Evolutionary conservation across 2,329 filamentous ascomycete genomes (phyloP).

Genomic region (Macrophomina tecta): DNA sequence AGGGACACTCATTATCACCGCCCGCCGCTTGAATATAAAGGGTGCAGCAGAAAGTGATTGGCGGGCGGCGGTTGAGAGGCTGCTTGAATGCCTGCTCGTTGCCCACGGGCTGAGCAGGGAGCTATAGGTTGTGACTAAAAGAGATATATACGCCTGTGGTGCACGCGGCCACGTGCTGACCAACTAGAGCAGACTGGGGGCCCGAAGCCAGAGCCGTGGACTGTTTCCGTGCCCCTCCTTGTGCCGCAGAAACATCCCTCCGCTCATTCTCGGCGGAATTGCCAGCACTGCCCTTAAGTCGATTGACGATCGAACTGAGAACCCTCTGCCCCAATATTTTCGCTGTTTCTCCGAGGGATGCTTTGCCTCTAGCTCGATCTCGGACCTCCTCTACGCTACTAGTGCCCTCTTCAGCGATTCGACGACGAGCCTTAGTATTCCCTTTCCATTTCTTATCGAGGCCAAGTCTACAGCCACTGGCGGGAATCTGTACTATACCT

Average conservation of each 20-base stretch:
- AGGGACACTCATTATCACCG: background rate
- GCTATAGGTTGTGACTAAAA: background rate
- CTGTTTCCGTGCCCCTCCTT: background rate
- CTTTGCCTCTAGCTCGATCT: background rate
- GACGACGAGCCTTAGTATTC: background rate
- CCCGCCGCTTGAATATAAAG: background rate
- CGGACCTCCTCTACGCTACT: background rate
- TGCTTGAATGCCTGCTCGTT: background rate
- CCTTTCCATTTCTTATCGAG: constrained; percentile 13
- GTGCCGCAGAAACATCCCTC: background rate
- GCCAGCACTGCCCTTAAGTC: background rate
- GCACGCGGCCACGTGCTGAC: background rate
- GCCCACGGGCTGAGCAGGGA: background rate
- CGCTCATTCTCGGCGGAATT: background rate
- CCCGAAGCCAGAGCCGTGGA: background rate
- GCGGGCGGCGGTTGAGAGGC: background rate
- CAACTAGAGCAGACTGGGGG: background rate
- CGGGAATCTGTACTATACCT: background rate
- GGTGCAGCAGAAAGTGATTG: background rate
- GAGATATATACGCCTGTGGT: background rate
- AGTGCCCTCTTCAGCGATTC: background rate
- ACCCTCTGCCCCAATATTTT: background rate
- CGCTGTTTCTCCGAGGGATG: background rate
- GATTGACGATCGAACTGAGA: background rate
- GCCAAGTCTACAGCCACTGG: constrained; percentile 6